Base-by-base conservation (phyloP, 495 filamentous ascomycete genomes). In the Xylaria grammica region DNA sequence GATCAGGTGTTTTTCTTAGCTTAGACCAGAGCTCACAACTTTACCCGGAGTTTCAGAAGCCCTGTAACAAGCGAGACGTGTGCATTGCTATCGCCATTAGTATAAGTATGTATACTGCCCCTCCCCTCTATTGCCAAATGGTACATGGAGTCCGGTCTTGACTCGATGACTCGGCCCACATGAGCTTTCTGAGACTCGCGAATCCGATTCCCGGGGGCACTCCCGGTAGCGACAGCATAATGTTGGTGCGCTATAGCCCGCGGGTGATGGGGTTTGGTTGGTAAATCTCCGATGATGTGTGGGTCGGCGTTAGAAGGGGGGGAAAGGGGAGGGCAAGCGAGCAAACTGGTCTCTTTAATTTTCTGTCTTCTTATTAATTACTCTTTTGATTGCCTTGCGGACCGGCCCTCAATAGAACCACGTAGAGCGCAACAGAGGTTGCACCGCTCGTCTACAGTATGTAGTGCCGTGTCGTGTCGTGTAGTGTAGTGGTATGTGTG, bases 1-100 rank as follows among this genome's bases (percentile, higher is more conserved):
- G 42, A 48, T 59, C 56, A 59, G 56, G n/a, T 59, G 56, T 59
- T 59, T 59, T 59, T 17, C 13, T 17, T 42, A 9, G 13, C 40
- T 44, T 22, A 45, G 32, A 24, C 56, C 26, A 30, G 38, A 45
- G 54, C 42, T 34, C 19, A 42, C 15, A 48, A 29, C 29, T 44
- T 58, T 58, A 45, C 42, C 56, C 56, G 56, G 42, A 36, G 56
- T 59, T 59, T 59, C 56, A 59, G 56, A 40, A 59, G n/a, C 30
- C 30, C 7, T 36, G 42, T 29, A 24, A 26, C 24, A 29, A 42
- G 22, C 24, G 40, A 11, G 32, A 17, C 26, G 56, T 11, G 5
- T 50, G 46, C 2, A 11, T 36, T 36, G 5, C 5, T 36, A n/a
- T n/a, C n/a, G n/a, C n/a, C n/a, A n/a, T n/a, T n/a, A n/a, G n/a